Evolutionary conservation across 805 yeast genomes (phyloP).

Genomic region (Monosporozyma aerobia): DNA sequence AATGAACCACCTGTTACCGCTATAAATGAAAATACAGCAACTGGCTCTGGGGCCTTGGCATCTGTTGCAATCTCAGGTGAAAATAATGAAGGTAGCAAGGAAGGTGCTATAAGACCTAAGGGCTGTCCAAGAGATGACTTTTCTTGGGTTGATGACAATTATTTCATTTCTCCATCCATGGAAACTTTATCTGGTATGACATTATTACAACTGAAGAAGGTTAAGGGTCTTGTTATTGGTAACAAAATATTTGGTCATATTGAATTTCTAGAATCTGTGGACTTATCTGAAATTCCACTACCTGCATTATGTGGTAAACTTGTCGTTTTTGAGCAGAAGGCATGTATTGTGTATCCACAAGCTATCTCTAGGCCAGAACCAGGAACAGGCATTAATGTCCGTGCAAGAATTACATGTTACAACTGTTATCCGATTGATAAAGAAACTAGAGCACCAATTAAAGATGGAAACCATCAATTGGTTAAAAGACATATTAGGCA

Average conservation of each 20-base stretch:
- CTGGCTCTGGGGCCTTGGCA: background rate
- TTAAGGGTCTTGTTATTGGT: slow-evolving; percentile 65
- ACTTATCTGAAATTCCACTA: slow-evolving; percentile 57
- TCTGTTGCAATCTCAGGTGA: background rate
- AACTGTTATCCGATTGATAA: slow-evolving; percentile 78
- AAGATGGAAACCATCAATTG: slow-evolving; percentile 66
- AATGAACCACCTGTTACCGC: background rate
- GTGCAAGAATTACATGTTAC: slow-evolving; percentile 63
- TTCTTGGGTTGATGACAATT: slow-evolving; percentile 59
- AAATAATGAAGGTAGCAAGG: background rate
- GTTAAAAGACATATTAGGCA: slow-evolving; percentile 61
- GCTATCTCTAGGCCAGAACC: slow-evolving; percentile 43
- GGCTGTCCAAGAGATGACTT: slow-evolving; percentile 28
- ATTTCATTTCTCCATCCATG: slow-evolving; percentile 78
- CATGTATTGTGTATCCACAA: slow-evolving; percentile 68
- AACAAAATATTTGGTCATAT: slow-evolving; percentile 64
- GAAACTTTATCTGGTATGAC: slow-evolving; percentile 52
- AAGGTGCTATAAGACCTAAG: background rate
- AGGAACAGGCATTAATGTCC: slow-evolving; percentile 80
- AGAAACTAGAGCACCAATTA: slow-evolving; percentile 61
- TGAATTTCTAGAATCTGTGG: slow-evolving; percentile 74
- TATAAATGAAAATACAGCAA: background rate
- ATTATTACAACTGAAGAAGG: slow-evolving; percentile 52
- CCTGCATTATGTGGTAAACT: slow-evolving; percentile 61
- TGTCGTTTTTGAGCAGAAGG: slow-evolving; percentile 50